Conservation (phyloP, 352 stramenopile genomes). For the Globisporangium recalcitrans region DNA sequence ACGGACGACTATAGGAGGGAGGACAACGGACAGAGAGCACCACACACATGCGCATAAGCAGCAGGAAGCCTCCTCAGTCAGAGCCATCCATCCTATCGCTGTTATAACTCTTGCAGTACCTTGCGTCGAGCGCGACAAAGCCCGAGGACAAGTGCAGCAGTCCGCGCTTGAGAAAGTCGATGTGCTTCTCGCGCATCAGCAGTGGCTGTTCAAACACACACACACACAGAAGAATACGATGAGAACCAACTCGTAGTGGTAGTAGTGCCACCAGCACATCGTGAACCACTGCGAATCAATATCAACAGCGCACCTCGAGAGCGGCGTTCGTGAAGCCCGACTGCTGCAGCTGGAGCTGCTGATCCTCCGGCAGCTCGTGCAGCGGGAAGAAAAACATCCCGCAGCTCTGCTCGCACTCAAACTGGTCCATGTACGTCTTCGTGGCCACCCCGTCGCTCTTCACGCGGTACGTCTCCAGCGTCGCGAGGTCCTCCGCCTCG, state of each 20-base stretch:
- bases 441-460: slow-evolving; percentile 51
- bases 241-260: not conserved
- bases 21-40: no score
- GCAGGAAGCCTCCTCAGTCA: not conserved
- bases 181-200: slow-evolving; percentile 85
- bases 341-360: slow-evolving; percentile 83
- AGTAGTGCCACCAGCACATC: no score
- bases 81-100: no score
- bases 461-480: slow-evolving; percentile 42
- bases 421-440: slow-evolving; percentile 64
- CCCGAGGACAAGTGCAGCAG: slow-evolving; percentile 61
- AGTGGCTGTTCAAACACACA: slow-evolving; percentile 23
- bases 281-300: no score
- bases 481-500: slow-evolving; percentile 15
- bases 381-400: slow-evolving; percentile 91
- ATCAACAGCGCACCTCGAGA: slow-evolving; percentile 28
- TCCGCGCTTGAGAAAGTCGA: slow-evolving; percentile 65
- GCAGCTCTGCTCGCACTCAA: slow-evolving; percentile 88
- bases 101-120: slow-evolving; percentile 21
- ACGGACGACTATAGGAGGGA: slow-evolving; percentile 81
- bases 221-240: not conserved
- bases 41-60: not conserved
- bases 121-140: slow-evolving; percentile 91
- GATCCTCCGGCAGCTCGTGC: slow-evolving; percentile 49
- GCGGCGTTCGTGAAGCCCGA: slow-evolving; percentile 73